A percentile compares a stretch with the other conserved stretches of the same genome.
Conservation (phyloP, 768 basidiomycete species). For the Boletus tomentosulus region DNA sequence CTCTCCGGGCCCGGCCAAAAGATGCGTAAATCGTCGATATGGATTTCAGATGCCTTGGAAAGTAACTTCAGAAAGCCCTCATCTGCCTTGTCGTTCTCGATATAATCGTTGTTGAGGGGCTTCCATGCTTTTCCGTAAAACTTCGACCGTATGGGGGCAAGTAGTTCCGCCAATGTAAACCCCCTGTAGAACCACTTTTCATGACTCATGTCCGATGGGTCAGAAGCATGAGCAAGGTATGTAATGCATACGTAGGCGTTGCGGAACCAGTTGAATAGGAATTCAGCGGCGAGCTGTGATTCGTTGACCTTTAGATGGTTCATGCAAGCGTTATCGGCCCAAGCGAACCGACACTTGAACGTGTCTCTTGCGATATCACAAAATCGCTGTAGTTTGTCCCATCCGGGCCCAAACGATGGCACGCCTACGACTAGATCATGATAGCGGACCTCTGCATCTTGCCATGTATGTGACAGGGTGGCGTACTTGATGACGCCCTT, state of each 20-base stretch:
- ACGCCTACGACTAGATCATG: conserved; percentile 4
- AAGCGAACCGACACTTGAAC: conserved; percentile 19
- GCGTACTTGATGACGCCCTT: conserved; percentile 22
- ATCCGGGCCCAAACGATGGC: conserved; percentile 1
- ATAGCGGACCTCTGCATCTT: neutral
- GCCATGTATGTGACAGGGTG: conserved; percentile 13
- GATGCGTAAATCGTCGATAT: conserved; percentile 11
- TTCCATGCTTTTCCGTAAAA: conserved; percentile 20
- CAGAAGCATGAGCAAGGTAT: conserved; percentile 6
- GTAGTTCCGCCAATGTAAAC: conserved; percentile 15
- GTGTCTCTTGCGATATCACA: conserved; percentile 4
- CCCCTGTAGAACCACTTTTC: conserved; percentile 17
- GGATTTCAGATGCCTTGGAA: conserved; percentile 12
- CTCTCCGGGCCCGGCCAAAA: conserved; percentile 19
- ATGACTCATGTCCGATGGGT: conserved; percentile 3
- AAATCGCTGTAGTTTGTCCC: conserved; percentile 15
- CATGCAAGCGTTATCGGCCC: conserved; percentile 16
- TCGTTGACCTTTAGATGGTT: no score
- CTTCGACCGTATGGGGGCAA: conserved; percentile 18
- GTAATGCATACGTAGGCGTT: conserved; percentile 20
- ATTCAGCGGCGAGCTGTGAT: neutral
- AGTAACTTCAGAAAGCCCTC: conserved; percentile 7
- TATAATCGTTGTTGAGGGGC: conserved; percentile 10
- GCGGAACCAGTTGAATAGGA: conserved; percentile 17
- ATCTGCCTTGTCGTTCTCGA: conserved; percentile 25